Evolutionary conservation across 306 rosid species (phyloP).

Genomic region (Prinsepia uniflora): DNA sequence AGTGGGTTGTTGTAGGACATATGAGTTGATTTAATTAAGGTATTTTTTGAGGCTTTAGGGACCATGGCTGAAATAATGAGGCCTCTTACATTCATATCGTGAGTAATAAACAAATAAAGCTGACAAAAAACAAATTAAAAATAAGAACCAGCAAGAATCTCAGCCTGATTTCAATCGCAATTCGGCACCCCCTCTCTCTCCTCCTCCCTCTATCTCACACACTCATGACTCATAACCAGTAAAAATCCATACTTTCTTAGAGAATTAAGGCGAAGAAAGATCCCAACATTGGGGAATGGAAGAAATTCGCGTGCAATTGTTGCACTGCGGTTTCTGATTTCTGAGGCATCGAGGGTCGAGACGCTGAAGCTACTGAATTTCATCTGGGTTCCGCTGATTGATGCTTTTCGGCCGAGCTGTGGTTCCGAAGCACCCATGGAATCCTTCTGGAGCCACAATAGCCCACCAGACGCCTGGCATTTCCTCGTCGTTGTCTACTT

Average conservation of each 20-base stretch:
- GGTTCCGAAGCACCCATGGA: conserved; percentile 42
- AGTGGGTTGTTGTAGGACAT: no score
- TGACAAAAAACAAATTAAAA: no score
- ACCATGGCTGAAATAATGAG: no score
- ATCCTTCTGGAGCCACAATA: conserved; percentile 44
- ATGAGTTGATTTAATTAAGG: no score
- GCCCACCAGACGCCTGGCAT: conserved; percentile 44
- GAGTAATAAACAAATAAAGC: no score
- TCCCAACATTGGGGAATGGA: conserved; percentile 8
- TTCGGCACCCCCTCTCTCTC: conserved; percentile 2
- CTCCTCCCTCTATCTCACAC: background rate
- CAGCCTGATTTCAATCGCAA: background rate
- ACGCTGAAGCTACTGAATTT: background rate
- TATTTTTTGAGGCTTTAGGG: no score
- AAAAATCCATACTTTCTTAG: background rate
- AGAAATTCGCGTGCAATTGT: conserved; percentile 3
- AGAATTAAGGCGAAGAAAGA: conserved; percentile 32
- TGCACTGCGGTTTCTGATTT: conserved; percentile 16
- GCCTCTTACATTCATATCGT: no score
- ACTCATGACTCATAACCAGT: background rate
- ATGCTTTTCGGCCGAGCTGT: conserved; percentile 30
- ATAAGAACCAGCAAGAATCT: background rate
- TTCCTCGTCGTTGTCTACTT: conserved; percentile 58
- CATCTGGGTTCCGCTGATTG: conserved; percentile 17
- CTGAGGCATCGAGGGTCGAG: background rate